Conservation (phyloP, 2,329 filamentous ascomycete genomes). For the Leptosphaerulina australis region DNA sequence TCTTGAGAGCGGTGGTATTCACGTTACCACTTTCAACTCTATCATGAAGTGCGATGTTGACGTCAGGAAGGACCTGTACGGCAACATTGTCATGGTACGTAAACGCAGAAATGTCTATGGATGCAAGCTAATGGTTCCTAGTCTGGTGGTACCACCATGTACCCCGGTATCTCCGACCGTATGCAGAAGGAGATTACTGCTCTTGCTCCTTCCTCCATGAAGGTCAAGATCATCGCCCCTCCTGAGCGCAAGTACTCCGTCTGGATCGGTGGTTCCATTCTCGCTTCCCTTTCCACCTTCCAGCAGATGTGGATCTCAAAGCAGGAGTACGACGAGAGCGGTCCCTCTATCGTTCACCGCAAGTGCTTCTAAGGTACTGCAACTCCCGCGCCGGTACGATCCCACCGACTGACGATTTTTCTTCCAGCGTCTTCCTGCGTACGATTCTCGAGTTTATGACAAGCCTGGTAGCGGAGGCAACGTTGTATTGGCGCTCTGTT, state of each 20-base stretch:
- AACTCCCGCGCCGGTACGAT: constrained; percentile 2
- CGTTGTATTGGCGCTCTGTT: constrained; percentile 46
- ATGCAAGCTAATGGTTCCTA: constrained; percentile 54
- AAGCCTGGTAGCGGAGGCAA: constrained; percentile 48
- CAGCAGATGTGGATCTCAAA: constrained; percentile 99
- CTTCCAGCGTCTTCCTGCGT: constrained; percentile 43
- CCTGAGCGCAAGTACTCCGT: constrained; percentile 99
- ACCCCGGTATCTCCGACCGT: constrained; percentile 99
- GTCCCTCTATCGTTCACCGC: constrained; percentile 98
- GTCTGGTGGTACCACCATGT: constrained; percentile 99
- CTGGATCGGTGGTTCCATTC: constrained; percentile 99
- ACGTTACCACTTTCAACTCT: constrained; percentile 99
- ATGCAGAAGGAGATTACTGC: constrained; percentile 99
- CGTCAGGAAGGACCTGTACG: constrained; percentile 99
- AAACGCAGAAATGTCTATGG: not conserved
- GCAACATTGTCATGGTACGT: constrained; percentile 99
- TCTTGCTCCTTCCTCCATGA: constrained; percentile 99
- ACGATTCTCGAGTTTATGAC: constrained; percentile 44
- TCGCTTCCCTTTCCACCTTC: constrained; percentile 99
- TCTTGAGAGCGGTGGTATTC: constrained; percentile 98
- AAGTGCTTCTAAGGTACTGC: constrained; percentile 97
- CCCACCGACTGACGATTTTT: constrained; percentile 30
- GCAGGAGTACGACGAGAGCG: constrained; percentile 99
- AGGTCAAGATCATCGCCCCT: constrained; percentile 99
- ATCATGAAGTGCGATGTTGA: constrained; percentile 99